These are phyloP conservation scores for Thelonectria rubi DNA, from an alignment of 2,329 filamentous ascomycete genomes.

Conservation along the genomic window DNA sequence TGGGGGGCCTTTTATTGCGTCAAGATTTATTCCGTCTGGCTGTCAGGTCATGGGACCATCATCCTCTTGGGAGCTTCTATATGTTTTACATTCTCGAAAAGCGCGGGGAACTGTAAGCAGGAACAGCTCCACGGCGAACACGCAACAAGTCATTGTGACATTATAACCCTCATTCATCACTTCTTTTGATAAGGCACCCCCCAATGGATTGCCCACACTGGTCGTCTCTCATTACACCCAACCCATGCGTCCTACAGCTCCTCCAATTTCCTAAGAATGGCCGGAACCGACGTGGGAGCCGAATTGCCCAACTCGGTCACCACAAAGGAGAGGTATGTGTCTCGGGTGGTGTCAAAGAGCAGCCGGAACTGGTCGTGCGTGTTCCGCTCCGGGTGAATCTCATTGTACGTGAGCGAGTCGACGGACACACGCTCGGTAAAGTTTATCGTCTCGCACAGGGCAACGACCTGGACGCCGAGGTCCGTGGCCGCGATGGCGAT, in stretches of 20 bases:
- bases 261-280: conserved; percentile 65
- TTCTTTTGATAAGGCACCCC: conserved; percentile 7
- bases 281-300: conserved; percentile 84
- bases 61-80: not conserved
- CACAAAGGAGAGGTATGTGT: conserved; percentile 86
- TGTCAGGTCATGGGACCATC: not conserved
- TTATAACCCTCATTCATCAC: conserved; percentile 21
- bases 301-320: conserved; percentile 91
- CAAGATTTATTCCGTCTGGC: conserved; percentile 1
- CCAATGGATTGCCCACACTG: conserved; percentile 12
- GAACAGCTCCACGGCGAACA: not conserved
- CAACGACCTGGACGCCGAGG: conserved; percentile 80
- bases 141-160: conserved; percentile 8
- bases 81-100: not conserved
- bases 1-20: conserved; percentile 21
- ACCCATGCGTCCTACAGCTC: conserved; percentile 53
- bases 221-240: conserved; percentile 11
- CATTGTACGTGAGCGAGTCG: conserved; percentile 93
- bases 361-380: conserved; percentile 65
- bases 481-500: conserved; percentile 85
- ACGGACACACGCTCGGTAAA: conserved; percentile 87
- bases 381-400: conserved; percentile 81
- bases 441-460: conserved; percentile 94
- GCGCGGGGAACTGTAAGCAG: not conserved
- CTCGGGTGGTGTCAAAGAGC: conserved; percentile 91